These are phyloP conservation scores for Pseudopyricularia cyperi DNA, from an alignment of 2,329 filamentous ascomycete genomes.

Conservation along the genomic window DNA sequence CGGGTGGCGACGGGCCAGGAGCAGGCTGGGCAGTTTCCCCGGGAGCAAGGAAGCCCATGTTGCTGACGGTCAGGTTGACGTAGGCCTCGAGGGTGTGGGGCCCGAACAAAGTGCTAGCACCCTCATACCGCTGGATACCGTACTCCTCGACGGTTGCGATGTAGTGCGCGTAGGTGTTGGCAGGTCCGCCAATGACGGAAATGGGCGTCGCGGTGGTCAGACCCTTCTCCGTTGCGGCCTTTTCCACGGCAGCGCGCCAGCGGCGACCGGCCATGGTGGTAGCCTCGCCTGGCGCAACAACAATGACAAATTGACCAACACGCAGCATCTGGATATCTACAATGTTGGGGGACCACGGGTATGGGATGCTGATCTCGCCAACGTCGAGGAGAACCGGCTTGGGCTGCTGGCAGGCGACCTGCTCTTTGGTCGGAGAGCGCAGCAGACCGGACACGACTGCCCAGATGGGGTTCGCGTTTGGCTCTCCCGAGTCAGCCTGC, in stretches of 20 bases:
- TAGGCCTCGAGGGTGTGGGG: slow-evolving; percentile 73
- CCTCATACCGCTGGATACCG: slow-evolving; percentile 77
- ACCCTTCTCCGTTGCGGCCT: slow-evolving; percentile 29
- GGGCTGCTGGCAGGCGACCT: slow-evolving; percentile 61
- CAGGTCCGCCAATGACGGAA: slow-evolving; percentile 79
- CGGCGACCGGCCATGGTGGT: slow-evolving; percentile 85
- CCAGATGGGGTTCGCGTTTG: slow-evolving; percentile 67
- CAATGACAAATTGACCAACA: slow-evolving; percentile 71
- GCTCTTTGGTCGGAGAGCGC: slow-evolving; percentile 52
- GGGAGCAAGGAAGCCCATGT: slow-evolving; percentile 52
- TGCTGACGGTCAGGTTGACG: slow-evolving; percentile 69
- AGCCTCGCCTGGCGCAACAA: slow-evolving; percentile 76
- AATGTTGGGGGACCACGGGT: slow-evolving; percentile 79
- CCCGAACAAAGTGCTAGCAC: slow-evolving; percentile 83
- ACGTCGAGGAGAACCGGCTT: slow-evolving; percentile 84
- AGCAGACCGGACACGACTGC: slow-evolving; percentile 57
- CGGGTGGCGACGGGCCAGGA: slow-evolving; percentile 55
- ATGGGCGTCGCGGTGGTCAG: slow-evolving; percentile 38
- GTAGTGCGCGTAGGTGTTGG: slow-evolving; percentile 83
- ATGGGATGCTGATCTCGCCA: slow-evolving; percentile 60
- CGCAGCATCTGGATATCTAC: slow-evolving; percentile 76
- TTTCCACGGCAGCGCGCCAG: slow-evolving; percentile 61
- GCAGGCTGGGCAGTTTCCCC: slow-evolving; percentile 27
- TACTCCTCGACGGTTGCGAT: slow-evolving; percentile 73
- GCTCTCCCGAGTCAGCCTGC: slow-evolving; percentile 60